phyloP scores from a whole-genome alignment of 106 monocot genomes.

The Dioscorea alata region DNA sequence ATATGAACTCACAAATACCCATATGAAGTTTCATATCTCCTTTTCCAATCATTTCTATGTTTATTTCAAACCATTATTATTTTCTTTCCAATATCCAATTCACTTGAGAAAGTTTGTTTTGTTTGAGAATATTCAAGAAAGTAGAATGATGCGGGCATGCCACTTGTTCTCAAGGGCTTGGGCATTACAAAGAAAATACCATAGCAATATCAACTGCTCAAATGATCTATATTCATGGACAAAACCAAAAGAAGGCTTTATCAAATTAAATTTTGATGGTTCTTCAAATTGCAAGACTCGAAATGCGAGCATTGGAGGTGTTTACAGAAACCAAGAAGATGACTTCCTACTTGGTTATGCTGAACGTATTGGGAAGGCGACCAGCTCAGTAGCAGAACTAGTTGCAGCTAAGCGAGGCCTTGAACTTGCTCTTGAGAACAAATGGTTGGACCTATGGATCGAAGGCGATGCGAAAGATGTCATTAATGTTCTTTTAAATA shows the following conservation, averaged over 20 bases:
- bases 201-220: background rate
- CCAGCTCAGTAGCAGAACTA: constrained; percentile 50
- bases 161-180: background rate
- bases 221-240: constrained; percentile 13
- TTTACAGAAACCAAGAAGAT: constrained; percentile 47
- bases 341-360: constrained; percentile 46
- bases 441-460: constrained; percentile 33
- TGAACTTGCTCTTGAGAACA: constrained; percentile 38
- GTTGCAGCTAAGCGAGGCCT: constrained; percentile 45
- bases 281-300: constrained; percentile 17
- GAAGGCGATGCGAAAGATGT: constrained; percentile 51
- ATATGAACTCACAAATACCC: no score
- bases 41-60: no score
- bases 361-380: constrained; percentile 39
- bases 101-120: background rate
- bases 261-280: constrained; percentile 58
- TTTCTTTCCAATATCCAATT: background rate
- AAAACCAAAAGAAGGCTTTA: constrained; percentile 31
- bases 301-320: constrained; percentile 58
- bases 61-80: no score
- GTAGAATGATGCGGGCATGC: background rate
- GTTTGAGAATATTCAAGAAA: background rate
- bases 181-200: constrained; percentile 4
- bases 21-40: no score
- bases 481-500: constrained; percentile 19